Percentiles rank a stretch among this genome's conserved stretches.
phyloP scores from a whole-genome alignment of 192 early-diverging fungal genomes.

The Dissophora globulifera region DNA sequence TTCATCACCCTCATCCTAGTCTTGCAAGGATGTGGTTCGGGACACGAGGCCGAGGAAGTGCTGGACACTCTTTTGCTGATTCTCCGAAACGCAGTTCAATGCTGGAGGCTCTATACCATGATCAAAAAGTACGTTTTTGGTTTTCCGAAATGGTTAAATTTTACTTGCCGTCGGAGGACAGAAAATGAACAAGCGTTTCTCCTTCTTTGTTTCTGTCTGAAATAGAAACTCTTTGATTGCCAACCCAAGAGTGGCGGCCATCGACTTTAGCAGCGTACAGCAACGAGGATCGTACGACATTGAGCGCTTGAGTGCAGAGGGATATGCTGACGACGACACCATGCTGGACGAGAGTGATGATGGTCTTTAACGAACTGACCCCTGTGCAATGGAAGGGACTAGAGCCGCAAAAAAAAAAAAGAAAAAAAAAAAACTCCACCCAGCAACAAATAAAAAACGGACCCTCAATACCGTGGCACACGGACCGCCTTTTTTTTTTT shows the following conservation, averaged over 20 bases:
- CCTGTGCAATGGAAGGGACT: no score
- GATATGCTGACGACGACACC: constrained; percentile 24
- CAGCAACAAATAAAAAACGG: no score
- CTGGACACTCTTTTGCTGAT: constrained; percentile 77
- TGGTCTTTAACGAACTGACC: constrained; percentile 27
- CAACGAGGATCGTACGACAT: constrained; percentile 36
- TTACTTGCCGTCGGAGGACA: no score
- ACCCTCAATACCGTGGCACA: no score
- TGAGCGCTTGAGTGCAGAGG: constrained; percentile 27
- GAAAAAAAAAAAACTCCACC: no score
- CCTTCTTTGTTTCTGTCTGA: not conserved
- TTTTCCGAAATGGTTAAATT: no score
- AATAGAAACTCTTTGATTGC: constrained; percentile 45
- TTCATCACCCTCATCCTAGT: constrained; percentile 74
- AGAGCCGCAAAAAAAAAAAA: no score
- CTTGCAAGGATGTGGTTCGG: constrained; percentile 70
- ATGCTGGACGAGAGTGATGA: constrained; percentile 36
- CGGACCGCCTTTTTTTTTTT: no score
- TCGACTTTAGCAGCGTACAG: constrained; percentile 46
- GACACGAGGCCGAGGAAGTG: constrained; percentile 72
- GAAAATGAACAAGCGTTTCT: not conserved
- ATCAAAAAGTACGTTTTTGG: constrained; percentile 63
- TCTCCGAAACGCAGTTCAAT: constrained; percentile 78
- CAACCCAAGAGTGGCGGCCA: constrained; percentile 31
- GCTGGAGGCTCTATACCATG: constrained; percentile 74